These are phyloP conservation scores for Aristolochia contorta DNA, from an alignment of 164 flowering plant species.

Conservation along the genomic window DNA sequence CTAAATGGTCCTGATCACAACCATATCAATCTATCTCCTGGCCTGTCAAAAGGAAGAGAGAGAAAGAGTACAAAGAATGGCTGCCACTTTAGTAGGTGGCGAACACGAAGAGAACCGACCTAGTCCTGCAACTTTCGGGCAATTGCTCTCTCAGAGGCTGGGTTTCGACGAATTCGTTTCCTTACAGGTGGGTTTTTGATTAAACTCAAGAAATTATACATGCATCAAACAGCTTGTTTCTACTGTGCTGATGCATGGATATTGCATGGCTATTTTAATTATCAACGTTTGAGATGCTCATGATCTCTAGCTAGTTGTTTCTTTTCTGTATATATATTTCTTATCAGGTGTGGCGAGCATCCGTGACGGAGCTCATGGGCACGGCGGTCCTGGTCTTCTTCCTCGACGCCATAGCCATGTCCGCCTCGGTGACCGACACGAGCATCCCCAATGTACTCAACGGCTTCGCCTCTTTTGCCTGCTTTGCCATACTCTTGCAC, in stretches of 20 bases:
- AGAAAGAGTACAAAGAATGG: conserved; percentile 10
- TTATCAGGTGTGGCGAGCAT: conserved; percentile 50
- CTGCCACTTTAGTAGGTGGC: conserved; percentile 10
- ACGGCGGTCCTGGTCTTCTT: conserved; percentile 40
- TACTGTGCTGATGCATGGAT: neutral
- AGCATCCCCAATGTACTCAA: conserved; percentile 32
- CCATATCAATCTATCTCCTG: no score
- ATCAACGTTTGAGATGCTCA: no score
- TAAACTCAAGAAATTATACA: neutral
- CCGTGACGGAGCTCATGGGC: conserved; percentile 44
- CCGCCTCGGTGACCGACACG: conserved; percentile 27
- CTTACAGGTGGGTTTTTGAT: conserved; percentile 19
- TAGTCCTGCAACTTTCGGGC: conserved; percentile 8
- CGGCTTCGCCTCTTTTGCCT: conserved; percentile 19
- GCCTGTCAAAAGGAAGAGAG: no score
- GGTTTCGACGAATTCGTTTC: conserved; percentile 36
- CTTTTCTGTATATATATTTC: neutral
- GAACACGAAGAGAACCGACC: conserved; percentile 28
- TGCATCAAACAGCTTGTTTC: neutral
- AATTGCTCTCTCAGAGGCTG: conserved; percentile 15
- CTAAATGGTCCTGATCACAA: no score
- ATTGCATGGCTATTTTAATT: neutral
- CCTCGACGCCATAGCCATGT: conserved; percentile 43
- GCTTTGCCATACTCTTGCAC: conserved; percentile 30
- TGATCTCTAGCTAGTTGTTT: no score